Base-by-base conservation (phyloP, 352 stramenopile species). In the Globisporangium middletonii region DNA sequence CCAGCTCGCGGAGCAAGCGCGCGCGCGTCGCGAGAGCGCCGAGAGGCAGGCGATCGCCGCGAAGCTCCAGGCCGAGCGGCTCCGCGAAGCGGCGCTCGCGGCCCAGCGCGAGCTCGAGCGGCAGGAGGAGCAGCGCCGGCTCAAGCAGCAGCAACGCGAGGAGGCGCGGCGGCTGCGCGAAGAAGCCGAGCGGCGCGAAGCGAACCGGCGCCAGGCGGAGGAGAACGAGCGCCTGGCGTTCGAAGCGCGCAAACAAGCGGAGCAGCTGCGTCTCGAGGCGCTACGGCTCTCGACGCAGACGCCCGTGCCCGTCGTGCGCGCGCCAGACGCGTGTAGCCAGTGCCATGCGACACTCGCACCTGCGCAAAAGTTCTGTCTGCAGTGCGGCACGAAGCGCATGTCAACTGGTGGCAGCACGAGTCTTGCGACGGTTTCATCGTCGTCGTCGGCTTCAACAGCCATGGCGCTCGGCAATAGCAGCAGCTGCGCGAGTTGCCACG, bases 341-440 rank as follows among this genome's bases (percentile, higher is more conserved):
- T 78, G 64, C 50, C 28, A 30, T 2, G 47, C 64, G 1, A 45
- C 49, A 4, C 42, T 77, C 7, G 66, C 65, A 27, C 55, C 75
- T 2, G 62, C 65, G 50, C 75, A 89, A 48, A 89, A 89, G 59
- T 89, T 89, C 55, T 89, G 79, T 50, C 57, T 85, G 37, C 74
- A 87, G 50, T 89, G 79, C 49, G 79, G 79, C 19, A 83, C 73
- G 3, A 79, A 79, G 33, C 70, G 70, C 33, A 35, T 3, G 52
- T 8, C 19, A 1, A 38, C 4, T 53, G 26, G 46, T 47, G 30
- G 26, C n/a, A 15, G 0, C 16, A 15, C 41, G 53, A 38, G 47
- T 47, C 3, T 45, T 44, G 15, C 48, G 4, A 55, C 30, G 18
- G 58, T 57, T 1, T 52, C 64, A 1, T 41, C 18, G 16, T 43